These are phyloP conservation scores for Saturnispora saitoi DNA, from an alignment of 805 yeast species.

Conservation along the genomic window DNA sequence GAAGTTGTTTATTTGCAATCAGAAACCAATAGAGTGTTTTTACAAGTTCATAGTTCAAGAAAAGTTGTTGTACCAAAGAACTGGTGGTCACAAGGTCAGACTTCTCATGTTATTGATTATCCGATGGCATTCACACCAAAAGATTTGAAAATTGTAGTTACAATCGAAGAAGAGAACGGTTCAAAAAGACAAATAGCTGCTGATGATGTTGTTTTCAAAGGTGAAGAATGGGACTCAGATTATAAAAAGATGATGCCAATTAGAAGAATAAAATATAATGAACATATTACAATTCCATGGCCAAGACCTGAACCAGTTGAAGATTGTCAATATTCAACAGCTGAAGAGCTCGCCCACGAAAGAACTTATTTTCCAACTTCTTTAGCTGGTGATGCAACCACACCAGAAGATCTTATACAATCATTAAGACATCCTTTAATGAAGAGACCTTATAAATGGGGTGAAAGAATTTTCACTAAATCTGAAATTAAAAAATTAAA, in stretches of 20 bases:
- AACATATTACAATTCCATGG: conserved; percentile 76
- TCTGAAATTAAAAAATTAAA: conserved; percentile 52
- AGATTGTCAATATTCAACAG: conserved; percentile 54
- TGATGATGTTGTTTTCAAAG: conserved; percentile 59
- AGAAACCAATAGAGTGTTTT: conserved; percentile 52
- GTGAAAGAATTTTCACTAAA: conserved; percentile 43
- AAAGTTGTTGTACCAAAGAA: conserved; percentile 61
- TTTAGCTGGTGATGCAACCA: conserved; percentile 48
- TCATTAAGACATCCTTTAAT: conserved; percentile 72
- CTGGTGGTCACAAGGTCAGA: conserved; percentile 66
- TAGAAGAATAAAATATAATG: conserved; percentile 66
- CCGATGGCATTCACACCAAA: conserved; percentile 55
- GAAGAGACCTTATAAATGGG: conserved; percentile 47
- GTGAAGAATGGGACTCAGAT: conserved; percentile 63
- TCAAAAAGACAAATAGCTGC: conserved; percentile 66
- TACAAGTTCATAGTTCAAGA: conserved; percentile 62
- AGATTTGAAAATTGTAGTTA: conserved; percentile 70
- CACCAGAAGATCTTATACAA: conserved; percentile 55
- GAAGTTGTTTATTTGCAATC: conserved; percentile 51
- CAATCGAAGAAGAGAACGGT: conserved; percentile 60
- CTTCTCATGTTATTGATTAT: conserved; percentile 58
- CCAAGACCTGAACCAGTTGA: conserved; percentile 58
- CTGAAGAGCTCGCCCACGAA: conserved; percentile 48
- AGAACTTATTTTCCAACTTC: conserved; percentile 70
- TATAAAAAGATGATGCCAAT: conserved; percentile 68